phyloP scores from a whole-genome alignment of 108 stramenopile genomes.

The Fistulifera pelliculosa region DNA sequence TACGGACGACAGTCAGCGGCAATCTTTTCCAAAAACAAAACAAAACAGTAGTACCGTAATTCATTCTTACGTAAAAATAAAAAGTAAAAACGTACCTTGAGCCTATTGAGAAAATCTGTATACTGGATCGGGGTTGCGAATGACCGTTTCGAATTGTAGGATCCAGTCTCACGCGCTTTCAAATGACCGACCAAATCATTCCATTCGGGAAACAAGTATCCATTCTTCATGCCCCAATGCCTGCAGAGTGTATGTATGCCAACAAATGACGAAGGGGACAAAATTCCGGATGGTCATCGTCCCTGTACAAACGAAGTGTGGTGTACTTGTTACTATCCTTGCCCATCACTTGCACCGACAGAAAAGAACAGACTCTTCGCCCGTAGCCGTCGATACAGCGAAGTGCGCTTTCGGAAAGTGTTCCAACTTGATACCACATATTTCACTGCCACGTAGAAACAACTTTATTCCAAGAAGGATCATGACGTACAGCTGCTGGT shows the following conservation, averaged over 20 bases:
- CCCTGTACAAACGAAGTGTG: neutral
- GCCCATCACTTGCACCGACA: neutral
- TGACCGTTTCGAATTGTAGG: too few species aligned
- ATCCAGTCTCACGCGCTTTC: too few species aligned
- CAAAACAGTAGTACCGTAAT: too few species aligned
- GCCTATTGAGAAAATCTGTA: too few species aligned
- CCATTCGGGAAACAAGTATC: neutral
- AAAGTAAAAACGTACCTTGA: too few species aligned
- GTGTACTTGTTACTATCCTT: neutral
- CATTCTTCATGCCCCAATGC: neutral
- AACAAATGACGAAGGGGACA: slow-evolving; percentile 3
- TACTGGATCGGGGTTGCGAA: too few species aligned
- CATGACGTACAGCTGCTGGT: neutral
- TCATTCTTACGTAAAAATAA: too few species aligned
- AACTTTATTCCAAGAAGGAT: slow-evolving; percentile 2
- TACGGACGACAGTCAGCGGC: too few species aligned
- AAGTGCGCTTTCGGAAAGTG: neutral
- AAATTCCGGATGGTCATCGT: slow-evolving; percentile 10
- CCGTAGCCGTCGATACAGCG: neutral
- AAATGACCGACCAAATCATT: too few species aligned
- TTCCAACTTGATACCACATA: neutral
- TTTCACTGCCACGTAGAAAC: slow-evolving; percentile 1
- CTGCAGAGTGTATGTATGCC: slow-evolving; percentile 2
- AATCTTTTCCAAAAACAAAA: too few species aligned
- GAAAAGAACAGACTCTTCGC: neutral